Percentiles rank a stretch among this genome's conserved stretches.
Evolutionary conservation across 139 green algal genomes (phyloP).

Genomic region (Coccomyxa sp.): DNA sequence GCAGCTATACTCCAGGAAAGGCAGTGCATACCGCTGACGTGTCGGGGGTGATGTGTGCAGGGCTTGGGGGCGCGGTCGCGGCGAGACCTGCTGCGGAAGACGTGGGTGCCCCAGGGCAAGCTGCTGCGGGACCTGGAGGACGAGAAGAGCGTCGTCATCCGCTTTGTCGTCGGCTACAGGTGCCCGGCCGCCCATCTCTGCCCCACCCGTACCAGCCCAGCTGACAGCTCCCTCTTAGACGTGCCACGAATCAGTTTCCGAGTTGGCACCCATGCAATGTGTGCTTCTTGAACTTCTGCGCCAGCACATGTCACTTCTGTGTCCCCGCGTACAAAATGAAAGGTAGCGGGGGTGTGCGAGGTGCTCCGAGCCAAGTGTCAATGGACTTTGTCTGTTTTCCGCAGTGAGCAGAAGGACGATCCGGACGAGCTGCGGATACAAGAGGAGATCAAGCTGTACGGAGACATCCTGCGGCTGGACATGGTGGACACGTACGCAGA

Average conservation of each 20-base stretch:
- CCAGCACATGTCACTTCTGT: too few species aligned
- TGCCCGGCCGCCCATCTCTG: neutral
- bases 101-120: conserved; percentile 37
- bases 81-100: conserved; percentile 39
- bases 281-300: too few species aligned
- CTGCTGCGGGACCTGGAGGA: conserved; percentile 25
- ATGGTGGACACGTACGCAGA: conserved; percentile 51
- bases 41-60: conserved; percentile 13
- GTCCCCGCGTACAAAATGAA: too few species aligned
- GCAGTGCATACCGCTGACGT: too few species aligned
- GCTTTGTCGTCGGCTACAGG: conserved; percentile 43
- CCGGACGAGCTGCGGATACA: conserved; percentile 22
- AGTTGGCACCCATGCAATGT: too few species aligned
- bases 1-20: too few species aligned
- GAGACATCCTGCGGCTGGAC: conserved; percentile 47
- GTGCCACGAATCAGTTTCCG: too few species aligned
- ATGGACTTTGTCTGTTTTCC: too few species aligned
- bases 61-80: conserved; percentile 26
- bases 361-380: too few species aligned
- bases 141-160: conserved; percentile 29
- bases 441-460: conserved; percentile 32
- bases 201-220: too few species aligned
- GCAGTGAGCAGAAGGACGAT: conserved; percentile 36
- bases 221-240: too few species aligned
- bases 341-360: too few species aligned